Percentiles rank a stretch among this genome's conserved stretches.
Evolutionary conservation across 495 filamentous ascomycete genomes (phyloP).

Genomic region (Mytilinidion resinicola): DNA sequence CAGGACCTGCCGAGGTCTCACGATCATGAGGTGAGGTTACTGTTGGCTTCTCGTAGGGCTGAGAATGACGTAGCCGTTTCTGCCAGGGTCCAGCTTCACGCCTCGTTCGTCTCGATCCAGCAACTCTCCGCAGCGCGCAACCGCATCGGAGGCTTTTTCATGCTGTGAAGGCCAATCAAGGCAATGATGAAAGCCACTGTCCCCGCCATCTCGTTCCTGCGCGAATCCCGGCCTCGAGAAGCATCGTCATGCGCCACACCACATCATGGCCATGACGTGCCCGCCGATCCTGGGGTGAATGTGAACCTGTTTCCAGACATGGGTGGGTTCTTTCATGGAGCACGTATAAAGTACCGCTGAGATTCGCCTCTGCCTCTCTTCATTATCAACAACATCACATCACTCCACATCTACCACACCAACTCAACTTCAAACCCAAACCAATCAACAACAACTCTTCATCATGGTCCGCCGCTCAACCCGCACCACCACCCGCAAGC

Average conservation of each 20-base stretch:
- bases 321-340: conserved; percentile 1
- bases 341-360: neutral
- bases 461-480: conserved; percentile 19
- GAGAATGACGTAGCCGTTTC: too few species aligned
- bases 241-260: too few species aligned
- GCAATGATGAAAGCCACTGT: neutral
- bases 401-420: neutral
- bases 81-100: too few species aligned
- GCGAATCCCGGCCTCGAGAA: neutral
- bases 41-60: too few species aligned
- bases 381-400: too few species aligned
- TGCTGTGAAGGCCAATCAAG: too few species aligned
- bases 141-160: too few species aligned
- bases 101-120: too few species aligned
- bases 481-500: conserved; percentile 13
- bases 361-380: too few species aligned
- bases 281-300: conserved; percentile 12
- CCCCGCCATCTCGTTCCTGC: neutral
- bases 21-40: too few species aligned
- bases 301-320: conserved; percentile 17
- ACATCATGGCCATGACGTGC: conserved; percentile 13
- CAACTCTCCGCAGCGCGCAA: too few species aligned
- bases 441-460: conserved; percentile 5
- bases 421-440: neutral
- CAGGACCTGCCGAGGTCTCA: too few species aligned